Evolutionary conservation across 345 rosid species (phyloP), one percentile per base, ranked within the genome.

Genomic region (Linum usitatissimum): DNA sequence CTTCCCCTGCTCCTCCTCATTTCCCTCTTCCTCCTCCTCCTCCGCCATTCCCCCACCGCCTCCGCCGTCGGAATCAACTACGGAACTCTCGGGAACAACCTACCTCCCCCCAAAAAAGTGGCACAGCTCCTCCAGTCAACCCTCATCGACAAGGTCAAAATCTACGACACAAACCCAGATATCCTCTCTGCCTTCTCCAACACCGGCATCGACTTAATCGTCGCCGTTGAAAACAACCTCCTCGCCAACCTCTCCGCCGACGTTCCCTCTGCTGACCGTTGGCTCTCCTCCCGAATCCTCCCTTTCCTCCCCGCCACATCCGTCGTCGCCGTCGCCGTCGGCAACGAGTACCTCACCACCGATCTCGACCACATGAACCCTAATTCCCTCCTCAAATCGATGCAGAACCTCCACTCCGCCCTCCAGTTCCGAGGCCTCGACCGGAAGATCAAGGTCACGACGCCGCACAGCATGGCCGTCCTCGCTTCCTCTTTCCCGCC

Each of bases 71-170:
- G 91, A 6, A 65, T 80, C 40, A 85, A 82, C 84, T 82, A 85
- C 57, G 84, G 90, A 18, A 85, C 90, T 13, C 71, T 82, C 7
- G 91, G 86, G 14, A 83, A 71, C 77, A 79, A 85, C 81, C 84
- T 85, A 53, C 91, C 87, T 3, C 71, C 86, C 0, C 91, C 87
- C 0, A 34, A 34, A 7, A 34, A 53, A 68, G 88, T 86, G 55
- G 88, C 91, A 5, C 80, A 75, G 61, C 83, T 85, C 66, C 87
- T 85, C 57, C 84, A 73, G 59, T 81, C 91, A 56, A 85, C 91
- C 6, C 76, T 85, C 72, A 64, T 86, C 3, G 81, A 83, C 77
- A 78, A 79, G 68, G 88, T 86, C 45, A 79, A 81, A 68, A 86
- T 86, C 76, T 83, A 81, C 53, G 86, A 86, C 76, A 57, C 83